These are phyloP conservation scores for Penicillium nucicola DNA, from an alignment of 495 filamentous ascomycete genomes.

Conservation along the genomic window DNA sequence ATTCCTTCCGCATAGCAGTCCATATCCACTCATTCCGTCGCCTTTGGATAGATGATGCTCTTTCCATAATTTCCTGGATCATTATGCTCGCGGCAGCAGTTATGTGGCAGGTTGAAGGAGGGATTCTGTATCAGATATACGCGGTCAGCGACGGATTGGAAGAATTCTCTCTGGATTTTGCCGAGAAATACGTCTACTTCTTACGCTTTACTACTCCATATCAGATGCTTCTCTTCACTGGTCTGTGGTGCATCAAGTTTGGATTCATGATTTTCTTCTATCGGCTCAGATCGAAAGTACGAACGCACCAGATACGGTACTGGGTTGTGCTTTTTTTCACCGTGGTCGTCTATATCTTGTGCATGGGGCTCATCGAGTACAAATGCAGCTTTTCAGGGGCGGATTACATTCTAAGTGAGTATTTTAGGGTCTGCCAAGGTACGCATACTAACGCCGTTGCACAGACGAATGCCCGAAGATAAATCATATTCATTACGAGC, in stretches of 20 bases:
- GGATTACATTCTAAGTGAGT: constrained; percentile 12
- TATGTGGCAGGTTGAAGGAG: constrained; percentile 17
- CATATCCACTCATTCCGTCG: constrained; percentile 18
- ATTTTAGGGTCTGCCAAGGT: not conserved
- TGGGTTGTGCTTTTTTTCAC: constrained; percentile 12
- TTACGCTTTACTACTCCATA: constrained; percentile 12
- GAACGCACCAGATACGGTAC: constrained; percentile 17
- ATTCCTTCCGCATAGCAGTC: constrained; percentile 18
- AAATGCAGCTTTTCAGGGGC: constrained; percentile 17
- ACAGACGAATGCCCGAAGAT: constrained; percentile 14
- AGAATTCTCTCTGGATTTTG: constrained; percentile 1
- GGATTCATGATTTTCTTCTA: constrained; percentile 25
- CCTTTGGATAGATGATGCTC: constrained; percentile 19
- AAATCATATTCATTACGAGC: constrained; percentile 13
- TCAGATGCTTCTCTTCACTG: constrained; percentile 19
- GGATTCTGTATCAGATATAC: constrained; percentile 10
- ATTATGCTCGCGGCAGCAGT: constrained; percentile 19
- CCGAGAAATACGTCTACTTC: constrained; percentile 6
- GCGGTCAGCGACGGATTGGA: constrained; percentile 3
- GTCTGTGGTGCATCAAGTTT: constrained; percentile 22
- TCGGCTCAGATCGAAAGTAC: constrained; percentile 15
- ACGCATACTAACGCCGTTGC: not conserved
- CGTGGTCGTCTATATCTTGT: constrained; percentile 9
- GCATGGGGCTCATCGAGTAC: constrained; percentile 16
- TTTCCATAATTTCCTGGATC: constrained; percentile 21